Evolutionary conservation across 768 basidiomycete genomes (phyloP).

Genomic region (Russula lepida): DNA sequence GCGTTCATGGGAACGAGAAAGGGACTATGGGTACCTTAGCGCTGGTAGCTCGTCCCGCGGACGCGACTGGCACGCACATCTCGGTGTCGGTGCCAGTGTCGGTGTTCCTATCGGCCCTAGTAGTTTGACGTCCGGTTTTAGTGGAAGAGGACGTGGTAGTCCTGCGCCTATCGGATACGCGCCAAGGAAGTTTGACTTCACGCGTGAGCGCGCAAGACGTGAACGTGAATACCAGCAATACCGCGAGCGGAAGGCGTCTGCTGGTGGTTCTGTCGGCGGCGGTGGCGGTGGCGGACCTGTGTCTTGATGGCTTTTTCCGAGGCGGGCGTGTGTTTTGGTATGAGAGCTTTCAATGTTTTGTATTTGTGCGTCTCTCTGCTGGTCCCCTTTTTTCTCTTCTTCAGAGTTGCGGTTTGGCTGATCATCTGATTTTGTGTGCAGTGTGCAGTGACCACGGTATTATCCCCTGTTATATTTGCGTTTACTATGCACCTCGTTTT

Average conservation of each 20-base stretch:
- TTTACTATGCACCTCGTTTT: background rate
- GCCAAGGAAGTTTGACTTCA: slow-evolving; percentile 1
- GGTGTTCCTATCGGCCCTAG: background rate
- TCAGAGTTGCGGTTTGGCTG: background rate
- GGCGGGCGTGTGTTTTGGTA: background rate
- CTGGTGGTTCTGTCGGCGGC: background rate
- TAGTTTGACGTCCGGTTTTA: background rate
- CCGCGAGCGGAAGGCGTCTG: background rate
- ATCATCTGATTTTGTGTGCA: too few relatives aligned
- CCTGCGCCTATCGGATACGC: background rate
- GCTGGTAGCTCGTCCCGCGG: background rate
- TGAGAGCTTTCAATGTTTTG: background rate
- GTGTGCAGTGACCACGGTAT: background rate
- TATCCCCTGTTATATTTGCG: background rate
- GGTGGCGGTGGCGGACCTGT: background rate
- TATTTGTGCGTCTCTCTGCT: background rate
- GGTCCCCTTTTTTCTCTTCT: background rate
- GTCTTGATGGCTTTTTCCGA: background rate
- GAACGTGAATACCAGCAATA: background rate
- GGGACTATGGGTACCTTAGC: background rate
- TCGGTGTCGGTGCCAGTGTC: background rate
- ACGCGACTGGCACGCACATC: background rate
- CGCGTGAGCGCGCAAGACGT: background rate
- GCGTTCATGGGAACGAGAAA: background rate
- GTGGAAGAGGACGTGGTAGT: background rate